phyloP scores from a whole-genome alignment of 345 rosid species.

The Euphorbia pulcherrima region DNA sequence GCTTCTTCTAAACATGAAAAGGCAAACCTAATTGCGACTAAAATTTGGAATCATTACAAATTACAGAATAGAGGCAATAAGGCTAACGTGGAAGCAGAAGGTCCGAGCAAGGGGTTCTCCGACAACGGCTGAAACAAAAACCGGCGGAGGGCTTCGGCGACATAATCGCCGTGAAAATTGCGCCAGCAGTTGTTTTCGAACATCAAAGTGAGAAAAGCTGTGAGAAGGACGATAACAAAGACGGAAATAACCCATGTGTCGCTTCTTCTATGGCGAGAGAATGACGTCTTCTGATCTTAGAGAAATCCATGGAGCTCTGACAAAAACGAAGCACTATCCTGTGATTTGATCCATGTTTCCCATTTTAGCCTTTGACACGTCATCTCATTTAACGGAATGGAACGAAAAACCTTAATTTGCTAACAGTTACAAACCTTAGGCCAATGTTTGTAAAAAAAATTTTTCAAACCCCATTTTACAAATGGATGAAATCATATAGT shows the following conservation, averaged over 20 bases:
- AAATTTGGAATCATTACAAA: background rate
- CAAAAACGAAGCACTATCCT: background rate
- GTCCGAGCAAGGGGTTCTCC: constrained; percentile 88
- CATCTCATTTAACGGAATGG: too few relatives aligned
- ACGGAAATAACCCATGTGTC: constrained; percentile 81
- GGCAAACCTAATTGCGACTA: too few relatives aligned
- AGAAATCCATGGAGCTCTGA: constrained; percentile 20
- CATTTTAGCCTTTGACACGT: too few relatives aligned
- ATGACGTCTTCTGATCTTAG: constrained; percentile 37
- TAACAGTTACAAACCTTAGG: too few relatives aligned
- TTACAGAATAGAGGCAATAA: background rate
- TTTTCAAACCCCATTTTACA: too few relatives aligned
- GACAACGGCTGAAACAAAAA: constrained; percentile 72
- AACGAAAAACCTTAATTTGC: too few relatives aligned
- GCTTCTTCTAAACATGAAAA: too few relatives aligned
- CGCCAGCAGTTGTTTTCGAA: constrained; percentile 52
- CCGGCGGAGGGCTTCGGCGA: constrained; percentile 38
- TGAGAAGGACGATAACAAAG: constrained; percentile 66
- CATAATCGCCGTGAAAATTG: constrained; percentile 56
- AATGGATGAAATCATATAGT: too few relatives aligned
- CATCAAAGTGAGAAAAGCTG: constrained; percentile 61
- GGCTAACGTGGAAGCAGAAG: constrained; percentile 73
- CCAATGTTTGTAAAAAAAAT: too few relatives aligned
- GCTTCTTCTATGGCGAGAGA: constrained; percentile 51
- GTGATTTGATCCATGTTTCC: too few relatives aligned